Base-by-base conservation (phyloP, 148 eudicot genomes). In the Rhododendron simsii region DNA sequence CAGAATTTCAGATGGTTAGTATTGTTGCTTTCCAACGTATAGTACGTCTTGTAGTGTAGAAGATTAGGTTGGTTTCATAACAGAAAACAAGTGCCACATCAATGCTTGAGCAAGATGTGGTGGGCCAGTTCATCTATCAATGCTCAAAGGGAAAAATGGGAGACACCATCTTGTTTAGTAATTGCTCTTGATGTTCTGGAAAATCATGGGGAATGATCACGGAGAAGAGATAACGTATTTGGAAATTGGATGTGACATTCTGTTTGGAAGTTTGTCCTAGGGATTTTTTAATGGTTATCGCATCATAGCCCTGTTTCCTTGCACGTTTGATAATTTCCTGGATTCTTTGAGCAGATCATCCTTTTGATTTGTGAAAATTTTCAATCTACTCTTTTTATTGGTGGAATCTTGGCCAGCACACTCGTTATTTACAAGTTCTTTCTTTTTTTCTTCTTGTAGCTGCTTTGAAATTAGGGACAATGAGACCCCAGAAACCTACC, bases 401-500 rank as follows among this genome's bases (percentile, higher is more conserved):
- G 14, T 78, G 55, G 14, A 78, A 45, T 47, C 81, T 78, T 16
- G 26, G 55, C 35, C 57, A 44, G 81, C 53, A 44, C 23, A 21
- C 28, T 45, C 8, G 10, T n/a, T 78, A 45, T 78, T 78, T 14
- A 78, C 48, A 69, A 15, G 11, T 63, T 63, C 35, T 11, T 61
- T 65, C 71, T 61, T 77, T 30, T 26, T 73, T 86, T 81, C 9
- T 81, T 35, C 57, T 55, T 87, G 82, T 85, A 94, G 95, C 81
- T 94, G 96, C 88, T 88, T 94, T 84, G 96, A 94, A 86, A 92
- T 94, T 94, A 88, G 75, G 86, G 95, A 93, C 82, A 77, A 30
- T 51, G 92, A 93, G 47, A 91, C 92, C 78, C 89, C 90, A 69
- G 74, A 85, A 77, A 82, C 82, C 63, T 91, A 87, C 85, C 75